These are phyloP conservation scores for Ammopiptanthus mongolicus DNA, from an alignment of 306 rosid species.

Conservation along the genomic window DNA sequence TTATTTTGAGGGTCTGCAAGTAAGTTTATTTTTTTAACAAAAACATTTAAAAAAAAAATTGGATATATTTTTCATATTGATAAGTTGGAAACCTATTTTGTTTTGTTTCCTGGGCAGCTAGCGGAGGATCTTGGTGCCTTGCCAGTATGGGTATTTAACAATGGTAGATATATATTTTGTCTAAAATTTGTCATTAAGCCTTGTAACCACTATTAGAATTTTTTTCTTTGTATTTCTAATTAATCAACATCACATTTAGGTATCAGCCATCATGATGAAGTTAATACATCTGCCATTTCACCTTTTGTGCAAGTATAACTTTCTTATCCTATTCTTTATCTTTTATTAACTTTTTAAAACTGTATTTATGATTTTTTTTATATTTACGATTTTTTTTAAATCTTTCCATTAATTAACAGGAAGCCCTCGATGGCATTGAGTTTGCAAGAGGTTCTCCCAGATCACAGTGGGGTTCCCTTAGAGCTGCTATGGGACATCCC, in stretches of 20 bases:
- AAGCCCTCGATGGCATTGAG: conserved; percentile 81
- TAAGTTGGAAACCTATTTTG: not conserved
- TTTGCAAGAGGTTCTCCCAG: conserved; percentile 69
- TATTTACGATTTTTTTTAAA: not conserved
- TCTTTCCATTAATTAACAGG: conserved; percentile 28
- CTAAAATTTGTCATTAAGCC: not conserved
- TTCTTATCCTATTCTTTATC: too few species aligned
- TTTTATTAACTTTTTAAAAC: not conserved
- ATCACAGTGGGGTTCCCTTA: conserved; percentile 69
- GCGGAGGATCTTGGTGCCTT: conserved; percentile 65
- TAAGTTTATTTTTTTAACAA: not conserved
- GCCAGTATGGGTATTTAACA: conserved; percentile 81
- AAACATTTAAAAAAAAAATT: too few species aligned
- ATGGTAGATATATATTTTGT: too few species aligned
- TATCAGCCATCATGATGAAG: conserved; percentile 59
- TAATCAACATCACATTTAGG: conserved; percentile 31
- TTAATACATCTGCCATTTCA: conserved; percentile 37
- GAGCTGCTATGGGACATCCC: conserved; percentile 79
- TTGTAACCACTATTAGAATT: not conserved
- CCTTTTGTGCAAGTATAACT: conserved; percentile 70
- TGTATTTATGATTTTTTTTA: not conserved
- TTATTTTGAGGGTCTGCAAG: conserved; percentile 73
- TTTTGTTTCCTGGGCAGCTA: conserved; percentile 37
- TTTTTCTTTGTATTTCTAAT: not conserved
- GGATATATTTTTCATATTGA: not conserved